A percentile compares a stretch with the other conserved stretches of the same genome.
These are phyloP conservation scores for Hippophae rhamnoides DNA, from an alignment of 306 rosid species.

Conservation along the genomic window DNA sequence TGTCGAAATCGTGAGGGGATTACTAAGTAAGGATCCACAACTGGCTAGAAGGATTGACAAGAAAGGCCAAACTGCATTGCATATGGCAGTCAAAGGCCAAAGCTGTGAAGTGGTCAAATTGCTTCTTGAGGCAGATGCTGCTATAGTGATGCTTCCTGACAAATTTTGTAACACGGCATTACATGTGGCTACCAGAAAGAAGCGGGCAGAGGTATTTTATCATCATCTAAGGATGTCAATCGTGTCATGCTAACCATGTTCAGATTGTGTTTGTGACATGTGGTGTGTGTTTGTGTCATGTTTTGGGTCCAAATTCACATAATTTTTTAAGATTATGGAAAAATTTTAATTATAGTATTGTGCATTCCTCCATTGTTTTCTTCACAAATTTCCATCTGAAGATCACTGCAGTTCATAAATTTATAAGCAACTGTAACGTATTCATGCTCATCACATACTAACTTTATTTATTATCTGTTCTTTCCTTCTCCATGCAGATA, in stretches of 20 bases:
- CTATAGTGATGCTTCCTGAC: conserved; percentile 98
- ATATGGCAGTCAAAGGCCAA: conserved; percentile 98
- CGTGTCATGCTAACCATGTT: too few species aligned
- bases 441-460: background rate
- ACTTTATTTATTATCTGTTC: background rate
- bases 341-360: too few species aligned
- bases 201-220: conserved; percentile 73
- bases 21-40: conserved; percentile 73
- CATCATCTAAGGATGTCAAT: too few species aligned
- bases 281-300: too few species aligned
- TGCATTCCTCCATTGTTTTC: too few species aligned
- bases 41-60: conserved; percentile 93
- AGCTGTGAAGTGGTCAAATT: conserved; percentile 81
- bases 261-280: too few species aligned
- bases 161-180: conserved; percentile 88
- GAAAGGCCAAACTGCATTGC: conserved; percentile 99
- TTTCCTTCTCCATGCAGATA: conserved; percentile 50
- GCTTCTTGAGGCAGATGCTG: conserved; percentile 91
- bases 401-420: too few species aligned
- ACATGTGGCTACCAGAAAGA: conserved; percentile 93
- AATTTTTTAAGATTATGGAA: too few species aligned
- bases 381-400: too few species aligned
- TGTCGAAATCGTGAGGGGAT: conserved; percentile 60
- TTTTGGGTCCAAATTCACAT: too few species aligned
- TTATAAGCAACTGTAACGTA: background rate